phyloP scores from a whole-genome alignment of 192 early-diverging fungal genomes.

The Irineochytrium annulatum region DNA sequence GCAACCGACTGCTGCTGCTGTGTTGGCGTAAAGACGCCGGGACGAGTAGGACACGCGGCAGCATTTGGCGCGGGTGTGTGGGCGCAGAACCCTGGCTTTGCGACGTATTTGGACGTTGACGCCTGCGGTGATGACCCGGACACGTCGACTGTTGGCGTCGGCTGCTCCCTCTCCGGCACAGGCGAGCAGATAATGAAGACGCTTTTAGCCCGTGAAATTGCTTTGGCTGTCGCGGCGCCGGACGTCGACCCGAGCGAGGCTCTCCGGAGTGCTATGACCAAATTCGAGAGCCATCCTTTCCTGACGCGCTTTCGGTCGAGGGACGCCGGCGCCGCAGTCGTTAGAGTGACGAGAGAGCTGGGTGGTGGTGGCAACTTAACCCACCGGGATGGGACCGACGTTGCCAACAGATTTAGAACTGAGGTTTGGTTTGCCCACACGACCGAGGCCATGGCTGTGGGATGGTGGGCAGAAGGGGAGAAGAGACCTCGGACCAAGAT shows the following conservation, averaged over 20 bases:
- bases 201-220: slow-evolving; percentile 58
- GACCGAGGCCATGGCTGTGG: slow-evolving; percentile 60
- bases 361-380: too few relatives aligned
- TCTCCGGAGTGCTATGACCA: slow-evolving; percentile 6
- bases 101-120: not conserved
- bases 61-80: slow-evolving; percentile 79
- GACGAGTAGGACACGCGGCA: slow-evolving; percentile 84
- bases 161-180: slow-evolving; percentile 64
- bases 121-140: not conserved
- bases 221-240: slow-evolving; percentile 8
- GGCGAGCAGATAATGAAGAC: slow-evolving; percentile 86
- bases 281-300: not conserved
- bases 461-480: slow-evolving; percentile 24
- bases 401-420: too few relatives aligned
- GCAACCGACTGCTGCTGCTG: too few relatives aligned
- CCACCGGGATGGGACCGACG: too few relatives aligned
- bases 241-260: not conserved
- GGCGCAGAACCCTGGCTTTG: slow-evolving; percentile 46
- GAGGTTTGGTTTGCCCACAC: slow-evolving; percentile 72
- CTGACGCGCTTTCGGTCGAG: not conserved
- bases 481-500: slow-evolving; percentile 9
- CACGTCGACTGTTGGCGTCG: slow-evolving; percentile 29
- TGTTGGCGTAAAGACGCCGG: slow-evolving; percentile 40
- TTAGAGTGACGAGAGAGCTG: too few relatives aligned
- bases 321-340: not conserved